Conservation (phyloP, 805 yeast species). For the Starmerella geochares region DNA sequence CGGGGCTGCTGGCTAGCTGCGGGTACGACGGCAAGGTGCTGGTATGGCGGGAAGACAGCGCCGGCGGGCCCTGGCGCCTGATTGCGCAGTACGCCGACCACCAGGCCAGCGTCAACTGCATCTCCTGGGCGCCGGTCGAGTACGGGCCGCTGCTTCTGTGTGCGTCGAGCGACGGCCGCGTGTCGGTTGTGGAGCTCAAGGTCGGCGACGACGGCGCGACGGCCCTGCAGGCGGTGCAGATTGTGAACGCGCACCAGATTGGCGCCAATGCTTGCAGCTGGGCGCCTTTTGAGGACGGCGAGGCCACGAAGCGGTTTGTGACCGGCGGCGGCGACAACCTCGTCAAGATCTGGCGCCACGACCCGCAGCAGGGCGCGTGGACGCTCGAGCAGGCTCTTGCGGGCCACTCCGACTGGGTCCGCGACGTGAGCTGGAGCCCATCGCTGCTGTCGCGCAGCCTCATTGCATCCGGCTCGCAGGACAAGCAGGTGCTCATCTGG, state of each 20-base stretch:
- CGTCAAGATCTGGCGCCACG: slow-evolving; percentile 80
- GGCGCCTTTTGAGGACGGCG: slow-evolving; percentile 46
- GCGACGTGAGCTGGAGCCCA: slow-evolving; percentile 98
- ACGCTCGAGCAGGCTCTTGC: slow-evolving; percentile 64
- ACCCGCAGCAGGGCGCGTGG: slow-evolving; percentile 46
- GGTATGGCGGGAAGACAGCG: slow-evolving; percentile 79
- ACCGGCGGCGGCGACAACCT: slow-evolving; percentile 93
- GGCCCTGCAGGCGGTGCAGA: slow-evolving; percentile 26
- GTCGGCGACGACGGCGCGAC: slow-evolving; percentile 54
- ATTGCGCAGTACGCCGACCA: slow-evolving; percentile 82
- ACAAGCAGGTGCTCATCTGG: slow-evolving; percentile 91
- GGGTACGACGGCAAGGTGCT: slow-evolving; percentile 91
- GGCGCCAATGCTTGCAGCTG: slow-evolving; percentile 93
- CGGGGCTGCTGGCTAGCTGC: slow-evolving; percentile 73
- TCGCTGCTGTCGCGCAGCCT: slow-evolving; percentile 75
- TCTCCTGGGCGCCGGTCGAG: slow-evolving; percentile 96
- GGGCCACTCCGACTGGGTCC: slow-evolving; percentile 97
- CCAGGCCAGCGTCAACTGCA: slow-evolving; percentile 88
- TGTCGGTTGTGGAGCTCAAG: slow-evolving; percentile 83
- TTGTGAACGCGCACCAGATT: slow-evolving; percentile 74
- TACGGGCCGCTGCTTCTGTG: slow-evolving; percentile 85
- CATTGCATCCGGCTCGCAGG: slow-evolving; percentile 95
- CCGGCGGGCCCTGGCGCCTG: slow-evolving; percentile 69
- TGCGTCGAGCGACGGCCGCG: slow-evolving; percentile 86
- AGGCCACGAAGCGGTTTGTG: slow-evolving; percentile 56